These are phyloP conservation scores for Annulohypoxylon bovei DNA, from an alignment of 495 filamentous ascomycete species.

Conservation along the genomic window DNA sequence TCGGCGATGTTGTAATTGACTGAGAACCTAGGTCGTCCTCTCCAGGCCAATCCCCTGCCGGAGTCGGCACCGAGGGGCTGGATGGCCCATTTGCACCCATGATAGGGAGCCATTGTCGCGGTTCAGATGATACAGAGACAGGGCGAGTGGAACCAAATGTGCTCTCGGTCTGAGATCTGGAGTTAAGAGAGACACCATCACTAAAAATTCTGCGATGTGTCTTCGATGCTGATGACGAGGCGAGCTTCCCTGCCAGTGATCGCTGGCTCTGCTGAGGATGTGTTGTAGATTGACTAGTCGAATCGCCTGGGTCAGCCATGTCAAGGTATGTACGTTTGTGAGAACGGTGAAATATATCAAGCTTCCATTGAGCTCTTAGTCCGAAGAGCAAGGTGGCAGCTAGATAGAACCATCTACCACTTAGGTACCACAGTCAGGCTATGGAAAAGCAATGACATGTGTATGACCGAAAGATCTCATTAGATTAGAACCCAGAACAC, in stretches of 20 bases:
- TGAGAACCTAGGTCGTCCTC: slow-evolving; percentile 5
- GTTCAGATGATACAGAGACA: slow-evolving; percentile 8
- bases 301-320: slow-evolving; percentile 10
- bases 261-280: slow-evolving; percentile 3
- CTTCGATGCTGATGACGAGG: slow-evolving; percentile 2
- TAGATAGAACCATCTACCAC: background rate
- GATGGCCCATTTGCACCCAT: background rate
- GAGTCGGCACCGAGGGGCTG: background rate
- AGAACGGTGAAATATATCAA: background rate
- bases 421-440: background rate
- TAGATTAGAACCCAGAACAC: background rate
- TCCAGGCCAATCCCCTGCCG: background rate
- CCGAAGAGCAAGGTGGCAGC: background rate
- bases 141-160: background rate
- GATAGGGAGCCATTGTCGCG: slow-evolving; percentile 18
- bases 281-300: slow-evolving; percentile 2
- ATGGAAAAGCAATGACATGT: background rate
- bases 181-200: slow-evolving; percentile 13
- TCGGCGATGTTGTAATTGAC: slow-evolving; percentile 1
- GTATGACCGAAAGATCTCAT: background rate
- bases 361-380: background rate
- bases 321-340: background rate
- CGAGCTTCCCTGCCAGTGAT: background rate
- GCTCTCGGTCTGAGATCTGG: slow-evolving; percentile 5
- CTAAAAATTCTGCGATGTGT: slow-evolving; percentile 9